Base-by-base conservation (phyloP, 225 moss, liverwort and hornwort species). In the Asterella californica region DNA sequence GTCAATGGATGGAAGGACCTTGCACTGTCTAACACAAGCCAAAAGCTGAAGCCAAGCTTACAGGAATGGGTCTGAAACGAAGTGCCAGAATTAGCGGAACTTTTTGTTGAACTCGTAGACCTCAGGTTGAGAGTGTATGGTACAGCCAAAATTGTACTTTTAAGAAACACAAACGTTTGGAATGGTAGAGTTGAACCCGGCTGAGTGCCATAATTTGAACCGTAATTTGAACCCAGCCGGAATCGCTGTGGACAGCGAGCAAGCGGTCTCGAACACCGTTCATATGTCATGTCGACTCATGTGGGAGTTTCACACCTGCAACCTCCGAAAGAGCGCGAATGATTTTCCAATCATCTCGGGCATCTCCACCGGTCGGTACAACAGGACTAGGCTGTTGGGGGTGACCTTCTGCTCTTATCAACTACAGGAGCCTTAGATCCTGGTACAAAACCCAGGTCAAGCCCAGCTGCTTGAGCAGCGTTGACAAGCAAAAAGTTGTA, bases 291-390 rank as follows among this genome's bases (percentile, higher is more conserved):
- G n/a, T n/a, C n/a, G 80, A 93, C 48, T 91, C 93, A 54, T 99
- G 93, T 11, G 94, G 94, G 19, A 99, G 86, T 32, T 81, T 86
- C 83, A 88, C 88, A 72, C 97, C 94, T 25, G 92, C 91, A 48
- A 99, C 78, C 68, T 99, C 97, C 62, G 94, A 92, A 0, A 94
- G 87, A 9, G 93, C 94, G 0, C 93, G 88, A 34, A 94, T 85
- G n/a, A 99, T 99, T 81, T 99, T 99, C 97, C 94, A 94, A 71
- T 99, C 97, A 79, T 99, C 93, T 33, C 94, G 90, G 25, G 97
- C 89, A 83, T 99, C 93, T 25, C 97, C 97, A 8, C 93, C 93
- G 19, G 92, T 89, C 2, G 97, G 97, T n/a, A 99, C 94, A 19
- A 94, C 93, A 69, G 91, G 91, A 61, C 86, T 89, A 2, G 92